Evolutionary conservation across 1,284 basidiomycete genomes (phyloP).

Genomic region (Sphaerobolus stellatus): DNA sequence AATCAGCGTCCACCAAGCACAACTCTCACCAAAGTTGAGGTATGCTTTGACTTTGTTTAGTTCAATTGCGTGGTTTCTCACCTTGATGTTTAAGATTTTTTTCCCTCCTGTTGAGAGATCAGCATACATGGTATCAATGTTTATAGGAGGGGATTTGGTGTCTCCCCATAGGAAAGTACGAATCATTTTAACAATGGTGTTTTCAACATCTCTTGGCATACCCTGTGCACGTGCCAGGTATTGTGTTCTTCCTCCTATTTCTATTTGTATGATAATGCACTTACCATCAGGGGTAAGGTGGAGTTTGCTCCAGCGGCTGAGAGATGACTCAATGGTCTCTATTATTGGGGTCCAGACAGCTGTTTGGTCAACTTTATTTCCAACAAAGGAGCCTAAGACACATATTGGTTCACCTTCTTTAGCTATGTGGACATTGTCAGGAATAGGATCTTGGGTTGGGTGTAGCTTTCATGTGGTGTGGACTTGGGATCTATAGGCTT

Average conservation of each 20-base stretch:
- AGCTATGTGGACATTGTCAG: neutral
- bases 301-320: neutral
- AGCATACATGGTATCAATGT: neutral
- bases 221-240: slow-evolving; percentile 1
- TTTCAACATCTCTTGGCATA: neutral
- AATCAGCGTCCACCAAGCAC: slow-evolving; percentile 16
- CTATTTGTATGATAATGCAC: neutral
- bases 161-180: neutral
- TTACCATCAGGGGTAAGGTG: neutral
- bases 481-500: neutral
- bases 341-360: neutral
- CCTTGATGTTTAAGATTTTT: slow-evolving; percentile 15
- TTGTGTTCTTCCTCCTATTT: neutral
- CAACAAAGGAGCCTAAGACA: neutral
- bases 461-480: neutral
- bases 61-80: slow-evolving; percentile 18
- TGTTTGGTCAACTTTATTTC: neutral
- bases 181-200: neutral
- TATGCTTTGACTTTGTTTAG: slow-evolving; percentile 18
- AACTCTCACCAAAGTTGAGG: slow-evolving; percentile 4
- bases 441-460: neutral
- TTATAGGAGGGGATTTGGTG: neutral
- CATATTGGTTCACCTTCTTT: neutral
- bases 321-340: neutral
- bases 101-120: neutral